phyloP scores from a whole-genome alignment of 2,329 filamentous ascomycete species.

The Mycosphaerella sp. region DNA sequence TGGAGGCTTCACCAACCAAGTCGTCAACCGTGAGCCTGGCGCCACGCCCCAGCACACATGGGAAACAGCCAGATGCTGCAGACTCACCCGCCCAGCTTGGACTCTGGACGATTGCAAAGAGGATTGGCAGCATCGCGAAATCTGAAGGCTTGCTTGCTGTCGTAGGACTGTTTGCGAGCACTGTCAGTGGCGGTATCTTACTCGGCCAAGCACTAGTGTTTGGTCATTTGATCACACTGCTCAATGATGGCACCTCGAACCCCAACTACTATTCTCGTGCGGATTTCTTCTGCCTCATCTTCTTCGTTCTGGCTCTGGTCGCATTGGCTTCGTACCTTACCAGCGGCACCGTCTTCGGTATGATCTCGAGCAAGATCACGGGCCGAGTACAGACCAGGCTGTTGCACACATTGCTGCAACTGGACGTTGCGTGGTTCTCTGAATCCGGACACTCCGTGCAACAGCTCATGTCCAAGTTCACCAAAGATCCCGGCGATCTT shows the following conservation, averaged over 20 bases:
- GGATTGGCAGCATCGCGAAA: conserved; percentile 23
- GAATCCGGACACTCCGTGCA: conserved; percentile 39
- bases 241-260: conserved; percentile 41
- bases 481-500: conserved; percentile 45
- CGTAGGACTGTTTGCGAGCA: conserved; percentile 40
- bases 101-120: conserved; percentile 11
- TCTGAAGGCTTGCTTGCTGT: conserved; percentile 37
- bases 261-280: conserved; percentile 20
- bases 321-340: conserved; percentile 41
- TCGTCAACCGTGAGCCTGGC: background rate
- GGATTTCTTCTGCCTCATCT: conserved; percentile 44
- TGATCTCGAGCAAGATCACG: conserved; percentile 43
- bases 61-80: background rate
- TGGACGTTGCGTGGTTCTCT: conserved; percentile 50
- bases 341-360: conserved; percentile 44
- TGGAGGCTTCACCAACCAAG: conserved; percentile 1
- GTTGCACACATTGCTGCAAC: conserved; percentile 48
- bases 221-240: conserved; percentile 42
- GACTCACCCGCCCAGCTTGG: conserved; percentile 3
- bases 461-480: conserved; percentile 42
- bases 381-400: conserved; percentile 41
- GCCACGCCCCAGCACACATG: background rate
- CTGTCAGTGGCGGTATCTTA: conserved; percentile 45
- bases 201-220: conserved; percentile 57
- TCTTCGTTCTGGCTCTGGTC: conserved; percentile 49